Evolutionary conservation across 2,329 filamentous ascomycete genomes (phyloP), one percentile per base, ranked within the genome.

Genomic region (Beauveria asiatica): DNA sequence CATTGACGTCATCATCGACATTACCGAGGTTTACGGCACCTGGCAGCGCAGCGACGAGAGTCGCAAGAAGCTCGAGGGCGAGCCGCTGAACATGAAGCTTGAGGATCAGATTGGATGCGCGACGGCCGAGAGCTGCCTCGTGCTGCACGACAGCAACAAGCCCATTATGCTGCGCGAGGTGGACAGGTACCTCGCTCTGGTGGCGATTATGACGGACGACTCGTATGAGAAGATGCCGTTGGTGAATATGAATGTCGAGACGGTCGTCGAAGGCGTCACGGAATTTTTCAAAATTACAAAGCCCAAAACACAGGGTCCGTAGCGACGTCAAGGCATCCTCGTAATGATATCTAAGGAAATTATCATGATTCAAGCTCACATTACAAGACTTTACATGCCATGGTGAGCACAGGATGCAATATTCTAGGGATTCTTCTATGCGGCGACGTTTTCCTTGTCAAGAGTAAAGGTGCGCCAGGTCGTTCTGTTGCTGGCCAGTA

Each of bases 1-100:
- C 72, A 97, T 99, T 67, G 94, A 99, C 72, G 92, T 97, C 62
- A 96, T 99, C 63, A 93, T 97, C 61, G 94, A 99, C 72, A 89
- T 97, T 58, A 94, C 91, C 30, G 93, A 97, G 70, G 88, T 99
- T 44, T 99, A 97, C 70, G 93, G 92, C 59, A 82, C 79, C 50
- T 97, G 86, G 82, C 76, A 79, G 54, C 79, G 84, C 8, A 79
- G 80, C 30, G 76, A 80, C 25, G 76, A 79, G 21, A 83, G 83
- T 63, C 78, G 80, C 27, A 78, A 80, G 55, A 72, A 73, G 23
- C 77, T 87, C 6, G 84, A 87, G 70, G 82, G 78, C 1, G 77
- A 81, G 53, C 83, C 83, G 1, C 85, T 83, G 81, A 81, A 80
- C 63, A 79, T 83, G 68, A 81, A 78, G 63, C 75, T 88, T 5